These are phyloP conservation scores for Limnanthes douglasii DNA, from an alignment of 345 rosid species.

Conservation along the genomic window DNA sequence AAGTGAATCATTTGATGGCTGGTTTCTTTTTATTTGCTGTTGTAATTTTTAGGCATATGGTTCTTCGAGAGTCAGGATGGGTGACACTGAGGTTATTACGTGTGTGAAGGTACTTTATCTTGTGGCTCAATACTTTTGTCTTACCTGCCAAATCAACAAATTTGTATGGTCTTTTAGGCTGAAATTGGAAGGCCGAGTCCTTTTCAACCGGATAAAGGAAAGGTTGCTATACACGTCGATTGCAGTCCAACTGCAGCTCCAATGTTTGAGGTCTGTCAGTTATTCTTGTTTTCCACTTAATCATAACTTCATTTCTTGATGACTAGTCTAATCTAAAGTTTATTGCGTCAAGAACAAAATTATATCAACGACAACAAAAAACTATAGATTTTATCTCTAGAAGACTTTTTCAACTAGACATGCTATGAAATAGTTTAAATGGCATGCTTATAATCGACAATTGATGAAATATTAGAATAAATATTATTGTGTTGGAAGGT, in stretches of 20 bases:
- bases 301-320: too few relatives aligned
- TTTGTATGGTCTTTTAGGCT: constrained; percentile 35
- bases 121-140: background rate
- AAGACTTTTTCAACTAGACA: too few relatives aligned
- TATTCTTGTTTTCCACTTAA: too few relatives aligned
- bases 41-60: constrained; percentile 58
- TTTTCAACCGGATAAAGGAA: constrained; percentile 67
- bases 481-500: too few relatives aligned
- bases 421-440: too few relatives aligned
- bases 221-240: constrained; percentile 58
- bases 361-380: too few relatives aligned
- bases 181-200: constrained; percentile 82
- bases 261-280: constrained; percentile 78
- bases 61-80: constrained; percentile 68
- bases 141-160: constrained; percentile 1
- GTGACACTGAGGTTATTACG: constrained; percentile 85
- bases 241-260: constrained; percentile 90
- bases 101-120: constrained; percentile 62
- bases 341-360: too few relatives aligned
- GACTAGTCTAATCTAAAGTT: too few relatives aligned
- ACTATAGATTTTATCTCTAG: too few relatives aligned
- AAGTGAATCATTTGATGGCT: background rate
- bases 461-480: too few relatives aligned
- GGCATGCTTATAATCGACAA: too few relatives aligned
- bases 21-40: constrained; percentile 1